A percentile compares a stretch with the other conserved stretches of the same genome.
Conservation (phyloP, 2,329 filamentous ascomycete species). For the Fusarium euwallaceae region DNA sequence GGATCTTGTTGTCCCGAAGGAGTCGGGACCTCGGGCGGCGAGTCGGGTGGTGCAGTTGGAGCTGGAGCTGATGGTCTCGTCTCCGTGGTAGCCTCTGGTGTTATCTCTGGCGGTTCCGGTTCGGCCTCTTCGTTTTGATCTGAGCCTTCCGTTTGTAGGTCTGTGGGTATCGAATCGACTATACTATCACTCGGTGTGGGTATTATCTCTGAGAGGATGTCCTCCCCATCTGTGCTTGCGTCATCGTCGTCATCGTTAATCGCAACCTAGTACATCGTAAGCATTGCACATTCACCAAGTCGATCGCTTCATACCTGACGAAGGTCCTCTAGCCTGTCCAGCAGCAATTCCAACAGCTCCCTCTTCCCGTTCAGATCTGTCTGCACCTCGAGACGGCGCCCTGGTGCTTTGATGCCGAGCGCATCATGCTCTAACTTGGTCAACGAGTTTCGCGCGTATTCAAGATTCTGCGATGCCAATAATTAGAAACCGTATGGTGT, state of each 20-base stretch:
- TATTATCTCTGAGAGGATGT: conserved; percentile 68
- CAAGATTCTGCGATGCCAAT: conserved; percentile 70
- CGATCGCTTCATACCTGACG: conserved; percentile 63
- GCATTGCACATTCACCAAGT: not conserved
- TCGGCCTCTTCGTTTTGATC: conserved; percentile 49
- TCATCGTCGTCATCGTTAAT: conserved; percentile 55
- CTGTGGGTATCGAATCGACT: conserved; percentile 54
- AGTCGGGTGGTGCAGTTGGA: conserved; percentile 19
- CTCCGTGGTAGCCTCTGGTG: conserved; percentile 25
- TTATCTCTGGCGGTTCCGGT: conserved; percentile 63
- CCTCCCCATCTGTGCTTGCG: conserved; percentile 66
- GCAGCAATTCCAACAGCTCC: conserved; percentile 74
- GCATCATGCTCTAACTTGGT: conserved; percentile 79
- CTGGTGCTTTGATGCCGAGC: conserved; percentile 67
- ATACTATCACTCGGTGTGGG: conserved; percentile 67
- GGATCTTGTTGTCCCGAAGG: conserved; percentile 13
- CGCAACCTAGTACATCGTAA: conserved; percentile 49
- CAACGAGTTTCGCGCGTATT: conserved; percentile 77
- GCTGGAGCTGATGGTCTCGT: conserved; percentile 22
- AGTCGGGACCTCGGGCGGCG: conserved; percentile 24
- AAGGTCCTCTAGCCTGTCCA: conserved; percentile 76
- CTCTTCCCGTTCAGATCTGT: conserved; percentile 74
- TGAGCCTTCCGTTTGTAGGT: conserved; percentile 35
- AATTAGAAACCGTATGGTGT: conserved; percentile 14
- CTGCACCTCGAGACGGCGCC: conserved; percentile 72